Evolutionary conservation across 2,329 filamentous ascomycete genomes (phyloP), one percentile per base, ranked within the genome.

Genomic region (Rhynchosporium graminicola): DNA sequence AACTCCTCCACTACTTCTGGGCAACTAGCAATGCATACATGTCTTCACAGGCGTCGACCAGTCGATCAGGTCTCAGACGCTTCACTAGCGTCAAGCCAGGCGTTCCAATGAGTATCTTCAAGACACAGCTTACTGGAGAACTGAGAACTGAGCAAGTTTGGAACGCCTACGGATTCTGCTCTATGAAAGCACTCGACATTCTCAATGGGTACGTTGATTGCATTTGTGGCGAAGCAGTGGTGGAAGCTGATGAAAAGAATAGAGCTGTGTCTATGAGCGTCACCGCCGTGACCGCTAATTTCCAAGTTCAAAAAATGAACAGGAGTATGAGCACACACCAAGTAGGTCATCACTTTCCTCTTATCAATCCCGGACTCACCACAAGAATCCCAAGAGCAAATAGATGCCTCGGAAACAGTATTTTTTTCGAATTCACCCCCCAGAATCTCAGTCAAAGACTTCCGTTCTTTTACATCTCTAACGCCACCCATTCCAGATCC

Each of bases 81-180:
- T 62, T 51, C 46, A 38, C 42, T 13, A 38, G 48, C 29, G 56
- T 42, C 26, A 48, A 31, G 13, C 47, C 55, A 59, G 31, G 33
- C 31, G 47, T 60, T 36, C 62, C 50, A 50, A 64, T 61, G 58
- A 63, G 43, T 26, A 61, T 50, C 60, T 63, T 62, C 60, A 66
- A 61, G 7, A 40, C n/a, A 45, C 46, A 63, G 42, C 42, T 60
- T 13, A 42, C 59, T 3, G 59, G 61, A 7, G 54, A 57, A 56
- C 48, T 48, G 4, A 29, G 58, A 57, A 56, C 48, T 48, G 4
- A 29, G 58, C 20, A 59, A 52, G 28, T 10, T 29, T 13, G 12
- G 55, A 56, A 4, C 33, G 20, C 1, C 43, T 7, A 31, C 46
- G 10, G 12, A 31, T 38, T 15, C 51, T n/a, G 33, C 40, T 28